Conservation (phyloP, 1,284 basidiomycete species). For the Leccinum angustisporum region DNA sequence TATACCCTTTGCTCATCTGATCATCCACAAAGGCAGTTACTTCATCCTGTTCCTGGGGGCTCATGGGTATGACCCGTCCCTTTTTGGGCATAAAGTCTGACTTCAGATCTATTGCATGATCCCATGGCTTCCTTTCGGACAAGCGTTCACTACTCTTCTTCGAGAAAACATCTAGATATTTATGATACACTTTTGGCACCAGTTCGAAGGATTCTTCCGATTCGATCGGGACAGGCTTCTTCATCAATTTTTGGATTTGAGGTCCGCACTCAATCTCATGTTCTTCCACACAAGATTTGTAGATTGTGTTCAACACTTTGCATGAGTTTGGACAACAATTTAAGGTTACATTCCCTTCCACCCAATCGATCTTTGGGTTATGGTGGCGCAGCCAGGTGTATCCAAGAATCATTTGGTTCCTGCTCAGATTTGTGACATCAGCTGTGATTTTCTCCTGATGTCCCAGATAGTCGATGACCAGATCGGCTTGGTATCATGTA, state of each 20-base stretch:
- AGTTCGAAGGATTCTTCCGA: neutral
- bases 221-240: neutral
- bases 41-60: neutral
- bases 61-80: neutral
- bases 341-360: neutral
- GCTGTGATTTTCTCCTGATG: too few species aligned
- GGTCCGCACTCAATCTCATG: fast-evolving
- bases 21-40: neutral
- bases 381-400: neutral
- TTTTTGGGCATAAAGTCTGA: neutral
- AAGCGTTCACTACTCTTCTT: neutral
- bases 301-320: neutral
- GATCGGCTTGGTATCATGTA: too few species aligned
- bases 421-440: neutral
- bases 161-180: neutral
- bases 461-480: too few species aligned
- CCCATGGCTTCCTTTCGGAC: neutral
- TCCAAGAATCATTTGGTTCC: neutral
- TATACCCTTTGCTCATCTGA: neutral
- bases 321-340: neutral
- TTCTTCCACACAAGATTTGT: neutral
- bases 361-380: neutral
- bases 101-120: neutral
- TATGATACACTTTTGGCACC: neutral
- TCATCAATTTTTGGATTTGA: too few species aligned